A percentile compares a stretch with the other conserved stretches of the same genome.
Evolutionary conservation across 2,329 filamentous ascomycete genomes (phyloP).

Genomic region (Diaporthe eres): DNA sequence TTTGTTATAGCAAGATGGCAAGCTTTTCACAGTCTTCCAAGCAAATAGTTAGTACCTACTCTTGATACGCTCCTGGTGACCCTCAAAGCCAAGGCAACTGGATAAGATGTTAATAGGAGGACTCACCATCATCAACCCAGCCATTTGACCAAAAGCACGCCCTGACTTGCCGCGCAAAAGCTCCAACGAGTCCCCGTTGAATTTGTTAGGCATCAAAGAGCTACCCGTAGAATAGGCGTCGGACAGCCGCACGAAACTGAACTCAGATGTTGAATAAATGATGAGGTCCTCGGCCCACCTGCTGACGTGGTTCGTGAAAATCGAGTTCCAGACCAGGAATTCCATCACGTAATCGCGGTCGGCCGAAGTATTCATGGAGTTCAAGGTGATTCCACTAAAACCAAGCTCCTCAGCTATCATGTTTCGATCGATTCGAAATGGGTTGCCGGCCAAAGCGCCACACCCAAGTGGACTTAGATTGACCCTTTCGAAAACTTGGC

Average conservation of each 20-base stretch:
- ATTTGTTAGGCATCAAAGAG: conserved; percentile 86
- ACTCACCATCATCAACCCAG: conserved; percentile 63
- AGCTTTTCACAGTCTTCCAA: conserved; percentile 79
- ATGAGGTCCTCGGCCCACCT: conserved; percentile 90
- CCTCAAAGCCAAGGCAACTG: not conserved
- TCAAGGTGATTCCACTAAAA: conserved; percentile 81
- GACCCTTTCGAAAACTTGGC: conserved; percentile 79
- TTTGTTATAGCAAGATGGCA: conserved; percentile 79
- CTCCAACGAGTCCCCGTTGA: conserved; percentile 80
- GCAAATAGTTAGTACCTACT: not conserved
- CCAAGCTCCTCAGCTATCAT: conserved; percentile 85
- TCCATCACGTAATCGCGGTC: conserved; percentile 88
- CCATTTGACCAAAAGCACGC: conserved; percentile 62
- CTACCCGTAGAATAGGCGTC: conserved; percentile 86
- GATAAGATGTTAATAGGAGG: not conserved
- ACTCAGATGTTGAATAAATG: conserved; percentile 82
- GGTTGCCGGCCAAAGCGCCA: conserved; percentile 85
- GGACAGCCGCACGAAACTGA: conserved; percentile 80
- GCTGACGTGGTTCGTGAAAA: conserved; percentile 83
- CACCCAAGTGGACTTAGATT: conserved; percentile 80
- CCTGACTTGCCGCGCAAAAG: conserved; percentile 74
- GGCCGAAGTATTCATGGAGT: conserved; percentile 81
- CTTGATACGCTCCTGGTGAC: not conserved
- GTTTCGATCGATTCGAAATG: conserved; percentile 83
- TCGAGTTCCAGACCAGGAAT: conserved; percentile 82